Base-by-base conservation (phyloP, 805 yeast genomes). In the Candida parachauliodes region DNA sequence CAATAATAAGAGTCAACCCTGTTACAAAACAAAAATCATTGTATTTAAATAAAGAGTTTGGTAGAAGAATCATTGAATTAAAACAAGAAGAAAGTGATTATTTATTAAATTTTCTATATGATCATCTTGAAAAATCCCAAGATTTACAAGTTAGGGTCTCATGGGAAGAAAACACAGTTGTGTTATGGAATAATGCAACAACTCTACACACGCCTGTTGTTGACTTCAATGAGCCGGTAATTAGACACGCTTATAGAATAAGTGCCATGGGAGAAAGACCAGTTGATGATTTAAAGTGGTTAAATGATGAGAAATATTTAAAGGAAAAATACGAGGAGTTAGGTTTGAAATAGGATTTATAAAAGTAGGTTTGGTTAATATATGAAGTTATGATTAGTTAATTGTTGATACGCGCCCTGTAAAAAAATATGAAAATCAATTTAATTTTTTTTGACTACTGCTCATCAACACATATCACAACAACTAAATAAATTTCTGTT, bases 181-280 rank as follows among this genome's bases (percentile, higher is more conserved):
- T 57, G 8, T 50, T 59, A 23, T 62, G 67, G 66, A 66, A 61
- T 33, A 62, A 62, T 47, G 48, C 65, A 41, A 49, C 57, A 27
- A 46, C 54, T 5, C 55, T 58, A n/a, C 68, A 62, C 46, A 52
- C 65, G 1, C 66, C 67, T 5, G 51, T 57, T 25, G 48, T 59
- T 22, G 68, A 61, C 46, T 60, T 62, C 62, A 61, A 57, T 36
- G 49, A 58, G 6, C 65, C 67, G 1, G 52, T 54, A n/a, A 46
- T 52, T 15, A 53, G 68, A 46, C 67, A 60, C 28, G 67, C 67
- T 5, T 57, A 60, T 27, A 51, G 68, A 39, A 50, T 62, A 20
- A 59, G 65, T 39, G 65, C 65, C 5, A 65, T 60, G 46, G 67
- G 65, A 2, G 68, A 60, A 40, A 50, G 66, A 47, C 68, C 67